Percentiles rank a stretch among this genome's conserved stretches.
phyloP scores from a whole-genome alignment of 345 rosid genomes.

The Murraya paniculata region DNA sequence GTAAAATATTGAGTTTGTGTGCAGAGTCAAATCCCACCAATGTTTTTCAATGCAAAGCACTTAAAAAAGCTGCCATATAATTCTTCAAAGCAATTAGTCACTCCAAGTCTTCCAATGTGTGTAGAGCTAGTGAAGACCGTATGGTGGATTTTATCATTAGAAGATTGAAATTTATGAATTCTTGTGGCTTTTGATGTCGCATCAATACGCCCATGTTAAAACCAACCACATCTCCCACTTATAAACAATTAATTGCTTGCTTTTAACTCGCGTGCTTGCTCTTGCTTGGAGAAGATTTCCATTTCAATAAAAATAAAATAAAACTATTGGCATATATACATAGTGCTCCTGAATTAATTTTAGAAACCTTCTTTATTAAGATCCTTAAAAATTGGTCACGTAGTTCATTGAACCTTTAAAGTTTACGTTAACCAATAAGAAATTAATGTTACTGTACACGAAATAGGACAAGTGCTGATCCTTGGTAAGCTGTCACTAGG shows the following conservation, averaged over 20 bases:
- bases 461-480: not conserved
- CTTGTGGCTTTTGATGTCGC: not conserved
- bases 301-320: too few relatives aligned
- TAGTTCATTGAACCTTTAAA: not conserved
- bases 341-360: not conserved
- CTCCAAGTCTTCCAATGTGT: conserved; percentile 10
- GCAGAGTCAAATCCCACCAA: conserved; percentile 21
- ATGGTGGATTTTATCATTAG: conserved; percentile 13
- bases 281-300: not conserved
- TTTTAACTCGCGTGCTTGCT: not conserved
- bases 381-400: not conserved
- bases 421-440: too few relatives aligned
- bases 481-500: not conserved
- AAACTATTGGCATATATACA: too few relatives aligned
- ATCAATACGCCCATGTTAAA: not conserved
- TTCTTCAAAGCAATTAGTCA: not conserved
- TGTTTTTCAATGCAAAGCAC: conserved; percentile 21
- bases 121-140: not conserved
- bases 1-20: not conserved
- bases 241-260: not conserved
- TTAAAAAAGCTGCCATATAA: conserved; percentile 12
- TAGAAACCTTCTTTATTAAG: not conserved
- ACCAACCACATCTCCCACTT: conserved; percentile 14
- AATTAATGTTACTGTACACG: not conserved
- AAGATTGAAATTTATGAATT: not conserved